Percentiles rank a stretch among this genome's conserved stretches.
Conservation (phyloP, 1,139 yeast species). For the Saccharomycopsis crataegensis region DNA sequence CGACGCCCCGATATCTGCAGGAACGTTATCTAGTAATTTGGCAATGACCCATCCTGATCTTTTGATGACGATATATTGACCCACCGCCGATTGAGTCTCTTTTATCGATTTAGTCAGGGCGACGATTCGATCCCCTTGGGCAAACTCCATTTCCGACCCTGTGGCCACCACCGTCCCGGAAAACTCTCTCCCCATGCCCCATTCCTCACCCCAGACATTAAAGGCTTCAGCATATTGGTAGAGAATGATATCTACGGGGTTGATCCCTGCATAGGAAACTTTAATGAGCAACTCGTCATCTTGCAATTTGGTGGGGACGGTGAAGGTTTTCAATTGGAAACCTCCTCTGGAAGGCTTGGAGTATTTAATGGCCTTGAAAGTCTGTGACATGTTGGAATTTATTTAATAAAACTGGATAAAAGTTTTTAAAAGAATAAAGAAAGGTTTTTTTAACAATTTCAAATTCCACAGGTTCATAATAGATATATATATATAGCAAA, state of each 20-base stretch:
- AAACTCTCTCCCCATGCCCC: constrained; percentile 48
- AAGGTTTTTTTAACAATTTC: too few species aligned
- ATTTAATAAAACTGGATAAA: too few species aligned
- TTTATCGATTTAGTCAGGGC: not conserved
- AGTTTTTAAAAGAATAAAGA: too few species aligned
- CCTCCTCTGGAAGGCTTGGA: not conserved
- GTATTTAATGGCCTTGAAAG: not conserved
- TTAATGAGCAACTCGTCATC: constrained; percentile 38
- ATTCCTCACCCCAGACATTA: constrained; percentile 27
- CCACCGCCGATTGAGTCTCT: constrained; percentile 33
- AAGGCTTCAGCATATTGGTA: constrained; percentile 19
- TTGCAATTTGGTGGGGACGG: not conserved
- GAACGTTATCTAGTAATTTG: constrained; percentile 35
- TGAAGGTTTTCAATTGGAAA: not conserved
- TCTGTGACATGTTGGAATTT: too few species aligned
- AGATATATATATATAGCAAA: too few species aligned
- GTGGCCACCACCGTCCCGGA: constrained; percentile 44
- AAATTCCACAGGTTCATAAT: too few species aligned
- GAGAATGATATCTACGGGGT: constrained; percentile 49
- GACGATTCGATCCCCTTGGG: constrained; percentile 5
- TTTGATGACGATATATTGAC: constrained; percentile 32
- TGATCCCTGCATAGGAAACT: constrained; percentile 43
- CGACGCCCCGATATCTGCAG: constrained; percentile 35
- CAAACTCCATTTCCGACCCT: constrained; percentile 30
- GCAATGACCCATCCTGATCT: constrained; percentile 26